Evolutionary conservation across 2,329 filamentous ascomycete species (phyloP), one percentile per base, ranked within the genome.

Genomic region (Botrytis galanthina): DNA sequence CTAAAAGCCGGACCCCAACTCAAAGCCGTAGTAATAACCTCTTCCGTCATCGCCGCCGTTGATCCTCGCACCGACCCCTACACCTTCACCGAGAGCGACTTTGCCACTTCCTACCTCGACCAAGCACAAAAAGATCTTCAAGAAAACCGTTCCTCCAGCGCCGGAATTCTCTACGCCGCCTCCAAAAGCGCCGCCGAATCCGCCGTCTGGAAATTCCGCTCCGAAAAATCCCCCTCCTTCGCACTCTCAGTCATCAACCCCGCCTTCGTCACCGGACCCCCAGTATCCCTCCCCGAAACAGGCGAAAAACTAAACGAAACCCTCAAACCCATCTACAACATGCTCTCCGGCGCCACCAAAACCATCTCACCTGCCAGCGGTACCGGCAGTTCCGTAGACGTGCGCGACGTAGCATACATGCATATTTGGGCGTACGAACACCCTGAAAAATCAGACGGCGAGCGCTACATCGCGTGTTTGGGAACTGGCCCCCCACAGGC

Each of bases 331-430:
- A 77, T 84, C 64, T 84, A 76, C 73, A 71, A 80, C 2, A 75
- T 84, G 14, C 80, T 84, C 70, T 78, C 80, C 0, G 83, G 84
- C 32, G 67, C 73, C 1, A 73, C 79, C 1, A 75, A 80, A 63
- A 74, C 77, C 0, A 59, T 80, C 4, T 75, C 80, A 1, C 76
- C 80, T 0, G 75, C 76, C 3, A 75, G 77, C 20, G 79, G 77
- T 8, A 75, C 80, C 0, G 78, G 75, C 4, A 79, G 79, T 14
- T 80, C 77, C 61, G 83, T 86, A 22, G 85, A 86, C 74, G 83
- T 86, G 0, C 80, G 84, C 8, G 84, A 86, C 73, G 84, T 86
- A 0, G 83, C 84, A 3, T 78, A 80, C 12, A 78, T 84, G 60
- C 78, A 84, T 22, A 77, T 82, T 3, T 85, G 82, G 77, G 79